Percentiles rank a stretch among this genome's conserved stretches.
These are phyloP conservation scores for Brachypodium distachyon DNA, from an alignment of 202 grass and related monocot species.

Conservation along the genomic window DNA sequence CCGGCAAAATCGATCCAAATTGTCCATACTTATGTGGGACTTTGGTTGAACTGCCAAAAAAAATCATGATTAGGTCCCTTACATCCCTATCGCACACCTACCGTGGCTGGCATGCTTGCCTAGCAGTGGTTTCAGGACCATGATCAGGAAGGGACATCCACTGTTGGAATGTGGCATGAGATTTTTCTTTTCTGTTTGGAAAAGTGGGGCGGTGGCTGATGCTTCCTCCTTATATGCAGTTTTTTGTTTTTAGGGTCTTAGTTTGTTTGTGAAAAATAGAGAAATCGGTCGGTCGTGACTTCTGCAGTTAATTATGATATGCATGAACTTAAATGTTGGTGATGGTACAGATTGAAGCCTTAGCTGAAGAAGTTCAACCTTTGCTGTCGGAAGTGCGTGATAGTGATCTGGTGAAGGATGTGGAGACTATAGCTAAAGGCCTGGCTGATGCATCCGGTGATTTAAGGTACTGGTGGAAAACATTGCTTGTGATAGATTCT, in stretches of 20 bases:
- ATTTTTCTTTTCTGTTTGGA: background rate
- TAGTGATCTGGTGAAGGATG: slow-evolving; percentile 77
- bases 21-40: background rate
- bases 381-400: slow-evolving; percentile 73
- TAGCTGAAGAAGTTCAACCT: slow-evolving; percentile 88
- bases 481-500: background rate
- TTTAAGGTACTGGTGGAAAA: slow-evolving; percentile 51
- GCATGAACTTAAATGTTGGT: slow-evolving; percentile 36
- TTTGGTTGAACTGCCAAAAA: background rate
- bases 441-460: slow-evolving; percentile 69
- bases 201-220: background rate
- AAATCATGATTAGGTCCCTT: background rate
- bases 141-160: slow-evolving; percentile 14
- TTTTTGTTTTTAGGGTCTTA: background rate
- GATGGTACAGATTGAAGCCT: slow-evolving; percentile 80
- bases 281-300: background rate
- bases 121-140: background rate
- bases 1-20: background rate
- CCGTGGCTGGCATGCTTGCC: background rate
- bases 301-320: background rate
- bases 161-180: background rate
- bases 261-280: background rate
- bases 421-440: slow-evolving; percentile 88
- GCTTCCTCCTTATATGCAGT: background rate
- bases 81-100: background rate